Evolutionary conservation across 305 asterid genomes (phyloP).

Genomic region (Rubia tinctorum): DNA sequence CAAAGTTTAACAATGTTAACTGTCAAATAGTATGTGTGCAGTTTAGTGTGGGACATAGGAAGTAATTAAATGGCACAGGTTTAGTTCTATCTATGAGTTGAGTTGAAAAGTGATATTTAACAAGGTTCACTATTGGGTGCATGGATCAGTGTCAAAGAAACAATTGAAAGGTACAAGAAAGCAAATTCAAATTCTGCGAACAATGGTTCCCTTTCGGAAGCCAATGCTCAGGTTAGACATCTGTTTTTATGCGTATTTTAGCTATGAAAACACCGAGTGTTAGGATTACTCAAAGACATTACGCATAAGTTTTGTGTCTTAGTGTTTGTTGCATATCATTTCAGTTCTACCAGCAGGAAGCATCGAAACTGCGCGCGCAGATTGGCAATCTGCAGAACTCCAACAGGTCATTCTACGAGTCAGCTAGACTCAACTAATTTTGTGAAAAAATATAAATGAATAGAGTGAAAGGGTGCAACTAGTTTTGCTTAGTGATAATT

Average conservation of each 20-base stretch:
- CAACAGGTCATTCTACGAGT: conserved; percentile 43
- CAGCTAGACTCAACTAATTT: background rate
- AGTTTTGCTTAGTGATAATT: background rate
- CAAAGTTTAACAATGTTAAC: too few relatives aligned
- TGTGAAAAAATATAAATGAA: background rate
- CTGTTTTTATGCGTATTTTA: too few relatives aligned
- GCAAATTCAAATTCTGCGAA: conserved; percentile 65
- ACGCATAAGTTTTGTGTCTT: background rate
- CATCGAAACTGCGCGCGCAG: conserved; percentile 66
- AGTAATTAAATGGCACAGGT: background rate
- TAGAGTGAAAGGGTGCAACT: too few relatives aligned
- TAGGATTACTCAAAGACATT: background rate
- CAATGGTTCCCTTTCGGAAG: conserved; percentile 65
- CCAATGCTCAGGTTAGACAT: conserved; percentile 66
- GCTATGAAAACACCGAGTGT: too few relatives aligned
- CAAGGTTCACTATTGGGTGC: background rate
- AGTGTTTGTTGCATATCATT: background rate
- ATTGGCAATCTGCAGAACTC: conserved; percentile 70
- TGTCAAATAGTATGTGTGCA: too few relatives aligned
- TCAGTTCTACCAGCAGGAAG: conserved; percentile 88
- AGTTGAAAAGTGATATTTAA: background rate
- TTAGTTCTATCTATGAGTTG: background rate
- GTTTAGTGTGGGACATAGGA: too few relatives aligned
- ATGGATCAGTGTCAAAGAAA: conserved; percentile 73
- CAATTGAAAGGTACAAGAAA: conserved; percentile 91